These are phyloP conservation scores for Xanthoconium separans DNA, from an alignment of 1,284 basidiomycete species.

Conservation along the genomic window DNA sequence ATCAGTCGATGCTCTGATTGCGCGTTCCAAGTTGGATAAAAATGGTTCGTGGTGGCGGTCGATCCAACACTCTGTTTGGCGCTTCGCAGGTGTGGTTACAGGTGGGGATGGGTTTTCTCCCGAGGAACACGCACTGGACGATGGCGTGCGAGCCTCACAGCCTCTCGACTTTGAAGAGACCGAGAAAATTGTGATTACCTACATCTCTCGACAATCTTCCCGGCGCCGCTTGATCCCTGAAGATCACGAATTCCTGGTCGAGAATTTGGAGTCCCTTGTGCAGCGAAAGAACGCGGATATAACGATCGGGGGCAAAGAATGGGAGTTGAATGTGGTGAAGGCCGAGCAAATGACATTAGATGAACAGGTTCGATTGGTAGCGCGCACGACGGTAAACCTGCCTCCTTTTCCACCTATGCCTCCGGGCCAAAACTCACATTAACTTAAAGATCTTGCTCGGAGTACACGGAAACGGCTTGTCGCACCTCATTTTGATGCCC, in stretches of 20 bases:
- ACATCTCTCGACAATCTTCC: conserved; percentile 67
- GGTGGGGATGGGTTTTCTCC: conserved; percentile 4
- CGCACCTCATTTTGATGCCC: conserved; percentile 77
- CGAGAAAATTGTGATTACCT: conserved; percentile 64
- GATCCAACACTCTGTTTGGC: conserved; percentile 56
- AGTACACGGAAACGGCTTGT: conserved; percentile 80
- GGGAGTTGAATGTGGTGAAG: conserved; percentile 63
- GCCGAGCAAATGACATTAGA: conserved; percentile 71
- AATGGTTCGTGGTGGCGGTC: conserved; percentile 70
- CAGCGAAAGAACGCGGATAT: conserved; percentile 38
- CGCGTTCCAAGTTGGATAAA: conserved; percentile 23
- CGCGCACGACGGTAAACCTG: conserved; percentile 60
- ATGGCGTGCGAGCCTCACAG: conserved; percentile 9
- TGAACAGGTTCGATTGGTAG: conserved; percentile 62
- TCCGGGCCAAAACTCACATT: conserved; percentile 1
- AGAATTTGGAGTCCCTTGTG: conserved; percentile 53
- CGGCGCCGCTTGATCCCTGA: conserved; percentile 57
- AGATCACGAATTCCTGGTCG: conserved; percentile 60
- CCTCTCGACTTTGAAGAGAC: conserved; percentile 27
- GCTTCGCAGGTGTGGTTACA: conserved; percentile 53
- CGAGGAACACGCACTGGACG: not conserved
- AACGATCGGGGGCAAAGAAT: conserved; percentile 34
- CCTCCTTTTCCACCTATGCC: not conserved
- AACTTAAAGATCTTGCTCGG: conserved; percentile 64
- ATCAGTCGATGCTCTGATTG: conserved; percentile 43